Evolutionary conservation across 306 rosid species (phyloP).

Genomic region (Alnus glutinosa): DNA sequence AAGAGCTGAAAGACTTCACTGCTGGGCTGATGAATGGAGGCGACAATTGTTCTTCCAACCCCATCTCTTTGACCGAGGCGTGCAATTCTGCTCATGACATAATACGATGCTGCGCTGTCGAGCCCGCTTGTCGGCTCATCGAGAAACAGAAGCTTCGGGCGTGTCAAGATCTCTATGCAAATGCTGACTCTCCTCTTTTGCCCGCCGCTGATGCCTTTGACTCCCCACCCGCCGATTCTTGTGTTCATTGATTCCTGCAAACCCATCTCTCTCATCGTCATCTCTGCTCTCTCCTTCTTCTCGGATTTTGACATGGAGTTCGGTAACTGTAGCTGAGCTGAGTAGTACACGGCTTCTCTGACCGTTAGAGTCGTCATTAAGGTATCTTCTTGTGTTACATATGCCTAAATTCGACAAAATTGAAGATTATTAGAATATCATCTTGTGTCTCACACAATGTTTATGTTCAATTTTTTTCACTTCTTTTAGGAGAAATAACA

Average conservation of each 20-base stretch:
- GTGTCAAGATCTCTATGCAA: slow-evolving; percentile 67
- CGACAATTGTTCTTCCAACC: slow-evolving; percentile 44
- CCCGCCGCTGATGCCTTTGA: slow-evolving; percentile 68
- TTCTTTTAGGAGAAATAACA: no score
- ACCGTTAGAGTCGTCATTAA: slow-evolving; percentile 41
- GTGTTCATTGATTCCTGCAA: slow-evolving; percentile 57
- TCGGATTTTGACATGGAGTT: slow-evolving; percentile 52
- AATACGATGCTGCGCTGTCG: slow-evolving; percentile 75
- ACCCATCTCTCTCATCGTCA: slow-evolving; percentile 69
- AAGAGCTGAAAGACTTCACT: slow-evolving; percentile 65
- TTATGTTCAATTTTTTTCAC: no score
- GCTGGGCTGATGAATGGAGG: slow-evolving; percentile 83
- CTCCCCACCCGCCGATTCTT: slow-evolving; percentile 62
- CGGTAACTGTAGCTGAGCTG: slow-evolving; percentile 67
- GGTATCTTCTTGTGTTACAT: slow-evolving; percentile 53
- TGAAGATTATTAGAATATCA: background rate
- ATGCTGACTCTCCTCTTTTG: slow-evolving; percentile 72
- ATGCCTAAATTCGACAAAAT: slow-evolving; percentile 31
- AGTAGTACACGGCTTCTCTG: slow-evolving; percentile 62
- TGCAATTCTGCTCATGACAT: slow-evolving; percentile 67
- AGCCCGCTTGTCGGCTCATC: slow-evolving; percentile 83
- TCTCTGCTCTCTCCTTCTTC: slow-evolving; percentile 66
- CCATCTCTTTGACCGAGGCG: slow-evolving; percentile 27
- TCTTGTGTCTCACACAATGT: background rate
- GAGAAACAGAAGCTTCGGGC: slow-evolving; percentile 61